These are phyloP conservation scores for Lepidium didymum DNA, from an alignment of 345 rosid species.

Conservation along the genomic window DNA sequence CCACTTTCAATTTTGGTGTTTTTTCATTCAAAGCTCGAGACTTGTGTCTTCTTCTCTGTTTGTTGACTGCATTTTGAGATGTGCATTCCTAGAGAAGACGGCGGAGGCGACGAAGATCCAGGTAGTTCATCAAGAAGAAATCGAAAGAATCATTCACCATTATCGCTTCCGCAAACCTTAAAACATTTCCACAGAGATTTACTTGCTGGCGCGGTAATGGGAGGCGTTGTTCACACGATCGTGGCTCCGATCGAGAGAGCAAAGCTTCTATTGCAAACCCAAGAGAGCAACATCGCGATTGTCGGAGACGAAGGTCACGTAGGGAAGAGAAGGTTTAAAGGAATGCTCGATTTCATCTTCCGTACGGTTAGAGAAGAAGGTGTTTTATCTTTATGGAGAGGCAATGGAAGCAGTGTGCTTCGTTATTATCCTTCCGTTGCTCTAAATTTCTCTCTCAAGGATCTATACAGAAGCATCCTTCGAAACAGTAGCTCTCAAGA, in stretches of 20 bases:
- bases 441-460: conserved; percentile 94
- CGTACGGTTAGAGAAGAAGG: conserved; percentile 89
- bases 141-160: conserved; percentile 5
- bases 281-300: conserved; percentile 88
- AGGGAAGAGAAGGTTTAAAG: conserved; percentile 66
- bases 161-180: conserved; percentile 12
- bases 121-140: conserved; percentile 6
- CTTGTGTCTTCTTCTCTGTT: not conserved
- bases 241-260: conserved; percentile 96
- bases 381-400: conserved; percentile 83
- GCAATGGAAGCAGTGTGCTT: conserved; percentile 90
- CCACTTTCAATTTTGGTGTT: not conserved
- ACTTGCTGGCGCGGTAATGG: conserved; percentile 91
- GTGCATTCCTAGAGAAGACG: conserved; percentile 31
- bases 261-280: conserved; percentile 83
- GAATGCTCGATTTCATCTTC: conserved; percentile 82
- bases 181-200: conserved; percentile 72
- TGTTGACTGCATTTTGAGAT: not conserved
- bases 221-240: conserved; percentile 89
- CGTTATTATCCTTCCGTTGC: conserved; percentile 97
- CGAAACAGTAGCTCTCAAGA: conserved; percentile 44
- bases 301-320: conserved; percentile 27
- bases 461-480: conserved; percentile 66
- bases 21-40: not conserved
- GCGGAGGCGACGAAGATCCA: conserved; percentile 35